These are phyloP conservation scores for Kuraishia cidri DNA, from an alignment of 805 yeast genomes.

Conservation along the genomic window DNA sequence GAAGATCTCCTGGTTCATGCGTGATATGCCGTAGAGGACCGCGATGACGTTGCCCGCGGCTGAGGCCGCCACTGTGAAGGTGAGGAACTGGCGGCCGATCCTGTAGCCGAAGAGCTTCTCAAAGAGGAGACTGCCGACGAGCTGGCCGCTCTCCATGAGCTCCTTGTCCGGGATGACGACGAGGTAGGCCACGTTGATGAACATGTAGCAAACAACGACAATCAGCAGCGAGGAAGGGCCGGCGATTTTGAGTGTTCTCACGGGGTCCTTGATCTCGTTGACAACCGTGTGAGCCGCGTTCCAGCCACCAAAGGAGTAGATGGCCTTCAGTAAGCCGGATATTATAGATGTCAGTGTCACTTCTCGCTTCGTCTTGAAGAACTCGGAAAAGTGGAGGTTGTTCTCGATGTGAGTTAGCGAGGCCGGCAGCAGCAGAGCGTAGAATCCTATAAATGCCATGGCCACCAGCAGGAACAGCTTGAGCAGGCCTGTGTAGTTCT, in stretches of 20 bases:
- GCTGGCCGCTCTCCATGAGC: slow-evolving; percentile 32
- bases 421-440: slow-evolving; percentile 41
- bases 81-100: slow-evolving; percentile 37
- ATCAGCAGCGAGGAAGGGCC: slow-evolving; percentile 39
- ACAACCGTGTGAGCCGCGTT: slow-evolving; percentile 42
- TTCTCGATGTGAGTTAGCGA: slow-evolving; percentile 32
- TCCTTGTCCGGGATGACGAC: slow-evolving; percentile 41
- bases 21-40: slow-evolving; percentile 41
- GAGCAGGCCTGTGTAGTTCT: slow-evolving; percentile 53
- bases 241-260: slow-evolving; percentile 39
- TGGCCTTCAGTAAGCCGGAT: slow-evolving; percentile 40
- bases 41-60: slow-evolving; percentile 51
- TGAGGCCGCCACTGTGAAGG: slow-evolving; percentile 40
- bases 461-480: slow-evolving; percentile 45
- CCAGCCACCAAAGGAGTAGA: slow-evolving; percentile 48
- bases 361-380: slow-evolving; percentile 15
- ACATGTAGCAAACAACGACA: slow-evolving; percentile 32
- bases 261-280: slow-evolving; percentile 46
- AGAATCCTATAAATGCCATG: slow-evolving; percentile 50
- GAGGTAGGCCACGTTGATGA: slow-evolving; percentile 40
- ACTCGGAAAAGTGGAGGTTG: slow-evolving; percentile 23
- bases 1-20: slow-evolving; percentile 49
- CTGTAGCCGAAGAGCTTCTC: slow-evolving; percentile 39
- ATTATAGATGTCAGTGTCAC: slow-evolving; percentile 34
- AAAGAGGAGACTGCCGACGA: slow-evolving; percentile 43